Conservation (phyloP, 345 rosid genomes). For the Mercurialis annua region DNA sequence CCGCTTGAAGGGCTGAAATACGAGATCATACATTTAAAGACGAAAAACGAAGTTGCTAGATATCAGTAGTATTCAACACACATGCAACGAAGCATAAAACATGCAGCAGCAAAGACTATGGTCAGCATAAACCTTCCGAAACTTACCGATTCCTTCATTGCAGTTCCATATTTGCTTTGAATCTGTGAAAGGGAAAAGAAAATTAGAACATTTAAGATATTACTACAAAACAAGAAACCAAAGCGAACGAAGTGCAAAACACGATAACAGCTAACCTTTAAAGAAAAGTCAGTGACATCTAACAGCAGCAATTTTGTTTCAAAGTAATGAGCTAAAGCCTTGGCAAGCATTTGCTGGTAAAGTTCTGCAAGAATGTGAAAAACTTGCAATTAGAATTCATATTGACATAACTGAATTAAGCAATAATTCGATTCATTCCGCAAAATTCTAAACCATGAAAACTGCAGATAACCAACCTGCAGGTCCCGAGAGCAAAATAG, state of each 20-base stretch:
- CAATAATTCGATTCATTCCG: not conserved
- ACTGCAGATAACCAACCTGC: conserved; percentile 48
- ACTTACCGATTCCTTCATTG: conserved; percentile 62
- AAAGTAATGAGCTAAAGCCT: conserved; percentile 89
- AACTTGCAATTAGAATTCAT: conserved; percentile 8
- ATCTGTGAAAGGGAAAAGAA: conserved; percentile 67
- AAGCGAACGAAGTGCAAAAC: not conserved
- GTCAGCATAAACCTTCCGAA: conserved; percentile 1
- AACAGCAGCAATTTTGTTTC: conserved; percentile 85
- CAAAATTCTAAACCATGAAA: not conserved
- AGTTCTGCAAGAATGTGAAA: conserved; percentile 48
- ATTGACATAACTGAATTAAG: not conserved
- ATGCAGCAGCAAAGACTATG: not conserved
- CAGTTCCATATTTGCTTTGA: conserved; percentile 74
- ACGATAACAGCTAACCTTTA: conserved; percentile 46
- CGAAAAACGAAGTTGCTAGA: not conserved
- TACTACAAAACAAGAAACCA: not conserved
- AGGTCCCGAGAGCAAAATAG: conserved; percentile 93
- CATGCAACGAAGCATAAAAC: not conserved
- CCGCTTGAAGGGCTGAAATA: conserved; percentile 56
- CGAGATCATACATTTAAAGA: not conserved
- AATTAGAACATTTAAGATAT: conserved; percentile 1
- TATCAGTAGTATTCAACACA: not conserved
- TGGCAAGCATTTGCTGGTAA: conserved; percentile 97
- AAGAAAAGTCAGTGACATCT: conserved; percentile 79